Conservation (phyloP, 164 flowering plant genomes). For the Berberis vulgaris region DNA sequence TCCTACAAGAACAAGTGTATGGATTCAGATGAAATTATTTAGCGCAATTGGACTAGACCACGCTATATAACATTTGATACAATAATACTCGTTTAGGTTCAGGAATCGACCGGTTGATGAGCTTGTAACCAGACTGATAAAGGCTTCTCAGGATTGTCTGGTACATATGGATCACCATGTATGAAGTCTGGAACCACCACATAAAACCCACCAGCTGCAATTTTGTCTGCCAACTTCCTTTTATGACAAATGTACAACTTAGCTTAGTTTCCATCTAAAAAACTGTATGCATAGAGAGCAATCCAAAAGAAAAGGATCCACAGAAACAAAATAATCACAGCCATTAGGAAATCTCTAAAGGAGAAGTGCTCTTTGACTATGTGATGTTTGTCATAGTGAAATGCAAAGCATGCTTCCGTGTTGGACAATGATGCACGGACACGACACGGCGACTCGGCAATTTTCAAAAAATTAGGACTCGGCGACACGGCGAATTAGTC, state of each 20-base stretch:
- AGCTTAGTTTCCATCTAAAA: not conserved
- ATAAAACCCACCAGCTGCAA: slow-evolving; percentile 54
- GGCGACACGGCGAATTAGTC: too few relatives aligned
- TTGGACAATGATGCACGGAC: too few relatives aligned
- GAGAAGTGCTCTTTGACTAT: too few relatives aligned
- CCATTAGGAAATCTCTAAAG: too few relatives aligned
- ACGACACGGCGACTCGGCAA: too few relatives aligned
- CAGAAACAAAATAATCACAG: too few relatives aligned
- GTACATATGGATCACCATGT: slow-evolving; percentile 44
- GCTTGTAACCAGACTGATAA: slow-evolving; percentile 36
- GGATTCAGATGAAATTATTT: not conserved
- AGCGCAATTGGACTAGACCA: too few relatives aligned
- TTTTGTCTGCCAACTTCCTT: slow-evolving; percentile 68
- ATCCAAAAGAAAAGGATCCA: too few relatives aligned
- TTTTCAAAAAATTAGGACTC: too few relatives aligned
- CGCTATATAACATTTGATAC: too few relatives aligned
- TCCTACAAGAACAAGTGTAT: not conserved
- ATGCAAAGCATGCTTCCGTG: not conserved
- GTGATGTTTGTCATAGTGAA: too few relatives aligned
- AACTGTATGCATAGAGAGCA: too few relatives aligned
- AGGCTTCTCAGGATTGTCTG: slow-evolving; percentile 26
- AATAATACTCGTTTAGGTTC: not conserved
- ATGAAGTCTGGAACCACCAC: slow-evolving; percentile 63
- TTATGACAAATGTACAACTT: not conserved
- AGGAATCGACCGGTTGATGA: slow-evolving; percentile 34